Evolutionary conservation across 2,329 filamentous ascomycete species (phyloP).

Genomic region (Coniella vitis): DNA sequence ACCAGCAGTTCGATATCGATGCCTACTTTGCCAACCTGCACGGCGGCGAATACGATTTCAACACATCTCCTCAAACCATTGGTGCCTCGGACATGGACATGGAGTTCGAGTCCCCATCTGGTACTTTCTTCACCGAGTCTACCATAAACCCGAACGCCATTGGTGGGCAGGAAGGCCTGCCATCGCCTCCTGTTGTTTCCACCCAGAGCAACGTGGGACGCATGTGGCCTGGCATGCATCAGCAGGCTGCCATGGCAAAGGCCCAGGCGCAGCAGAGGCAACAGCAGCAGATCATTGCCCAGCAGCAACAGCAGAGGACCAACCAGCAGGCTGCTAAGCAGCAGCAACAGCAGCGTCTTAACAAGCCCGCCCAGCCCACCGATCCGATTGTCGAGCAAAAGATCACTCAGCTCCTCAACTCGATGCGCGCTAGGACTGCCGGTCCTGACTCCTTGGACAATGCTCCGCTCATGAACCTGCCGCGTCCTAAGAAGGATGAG

Average conservation of each 20-base stretch:
- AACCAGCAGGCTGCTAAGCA: conserved; percentile 25
- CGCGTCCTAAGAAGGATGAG: conserved; percentile 81
- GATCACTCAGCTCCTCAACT: conserved; percentile 85
- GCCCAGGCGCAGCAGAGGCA: conserved; percentile 63
- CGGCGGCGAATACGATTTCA: conserved; percentile 62
- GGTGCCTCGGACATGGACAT: conserved; percentile 62
- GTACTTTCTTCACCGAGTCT: conserved; percentile 56
- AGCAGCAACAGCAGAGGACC: conserved; percentile 46
- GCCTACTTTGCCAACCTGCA: conserved; percentile 48
- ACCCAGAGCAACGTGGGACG: conserved; percentile 57
- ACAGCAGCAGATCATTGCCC: conserved; percentile 54
- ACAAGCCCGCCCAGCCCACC: conserved; percentile 44
- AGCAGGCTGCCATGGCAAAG: conserved; percentile 75
- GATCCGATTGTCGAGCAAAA: conserved; percentile 82
- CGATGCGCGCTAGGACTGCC: conserved; percentile 72
- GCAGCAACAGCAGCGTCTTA: conserved; percentile 35
- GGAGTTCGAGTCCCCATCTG: conserved; percentile 52
- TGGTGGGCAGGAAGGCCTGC: conserved; percentile 50
- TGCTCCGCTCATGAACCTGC: conserved; percentile 55
- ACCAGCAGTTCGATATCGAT: conserved; percentile 41
- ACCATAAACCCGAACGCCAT: conserved; percentile 69
- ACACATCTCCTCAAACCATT: conserved; percentile 55
- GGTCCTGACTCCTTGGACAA: conserved; percentile 39
- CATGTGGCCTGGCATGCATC: conserved; percentile 90
- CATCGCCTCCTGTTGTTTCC: conserved; percentile 36